Evolutionary conservation across 441 rosid species (phyloP).

Genomic region (Aleurites moluccanus): DNA sequence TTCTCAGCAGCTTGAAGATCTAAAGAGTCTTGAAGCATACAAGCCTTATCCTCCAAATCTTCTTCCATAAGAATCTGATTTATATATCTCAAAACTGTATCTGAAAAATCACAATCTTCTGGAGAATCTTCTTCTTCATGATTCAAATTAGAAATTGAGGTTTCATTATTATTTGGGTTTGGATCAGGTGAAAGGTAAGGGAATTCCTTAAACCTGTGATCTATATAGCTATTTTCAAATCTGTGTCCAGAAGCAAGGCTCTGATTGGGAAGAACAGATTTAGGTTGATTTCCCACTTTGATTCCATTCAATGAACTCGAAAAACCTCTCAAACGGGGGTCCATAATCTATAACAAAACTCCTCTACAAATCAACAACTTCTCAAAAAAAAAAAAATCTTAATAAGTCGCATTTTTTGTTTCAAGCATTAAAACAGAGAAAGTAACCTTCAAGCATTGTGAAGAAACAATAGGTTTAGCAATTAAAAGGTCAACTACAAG

Average conservation of each 20-base stretch:
- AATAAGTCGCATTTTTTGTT: too few relatives aligned
- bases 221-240: conserved; percentile 23
- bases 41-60: conserved; percentile 55
- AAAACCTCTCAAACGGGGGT: conserved; percentile 38
- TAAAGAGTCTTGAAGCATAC: conserved; percentile 57
- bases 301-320: conserved; percentile 34
- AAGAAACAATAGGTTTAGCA: too few relatives aligned
- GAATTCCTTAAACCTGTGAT: conserved; percentile 21
- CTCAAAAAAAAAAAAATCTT: too few relatives aligned
- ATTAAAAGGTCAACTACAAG: too few relatives aligned
- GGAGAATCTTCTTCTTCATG: conserved; percentile 36
- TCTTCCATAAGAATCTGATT: conserved; percentile 84
- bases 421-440: too few relatives aligned
- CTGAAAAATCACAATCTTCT: conserved; percentile 53
- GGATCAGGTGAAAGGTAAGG: conserved; percentile 22
- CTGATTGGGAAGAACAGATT: conserved; percentile 36
- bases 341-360: conserved; percentile 30
- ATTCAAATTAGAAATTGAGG: conserved; percentile 19
- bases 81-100: conserved; percentile 55
- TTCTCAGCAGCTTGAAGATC: conserved; percentile 76
- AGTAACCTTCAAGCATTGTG: too few relatives aligned
- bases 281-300: conserved; percentile 33
- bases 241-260: conserved; percentile 33
- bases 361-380: too few relatives aligned
- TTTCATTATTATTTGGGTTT: conserved; percentile 20